phyloP scores from a whole-genome alignment of 2,329 filamentous ascomycete genomes.

The Ascomycota sp. region DNA sequence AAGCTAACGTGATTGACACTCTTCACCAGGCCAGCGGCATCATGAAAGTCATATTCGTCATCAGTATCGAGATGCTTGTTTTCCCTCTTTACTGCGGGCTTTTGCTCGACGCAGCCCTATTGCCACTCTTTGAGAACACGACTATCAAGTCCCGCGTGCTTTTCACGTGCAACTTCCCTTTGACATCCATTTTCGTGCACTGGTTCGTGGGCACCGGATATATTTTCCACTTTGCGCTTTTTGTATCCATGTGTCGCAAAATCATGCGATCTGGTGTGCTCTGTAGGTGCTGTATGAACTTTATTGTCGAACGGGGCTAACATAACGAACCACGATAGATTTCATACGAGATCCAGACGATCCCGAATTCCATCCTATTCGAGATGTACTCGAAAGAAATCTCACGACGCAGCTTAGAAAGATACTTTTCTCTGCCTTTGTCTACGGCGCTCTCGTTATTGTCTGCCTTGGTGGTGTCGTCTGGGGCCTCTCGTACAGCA shows the following conservation, averaged over 20 bases:
- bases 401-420: conserved; percentile 86
- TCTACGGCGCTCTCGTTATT: conserved; percentile 84
- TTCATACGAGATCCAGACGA: conserved; percentile 97
- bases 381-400: conserved; percentile 85
- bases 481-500: conserved; percentile 58
- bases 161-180: conserved; percentile 60
- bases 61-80: conserved; percentile 95
- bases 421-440: conserved; percentile 85
- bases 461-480: conserved; percentile 88
- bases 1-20: conserved; percentile 61
- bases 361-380: conserved; percentile 91
- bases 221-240: conserved; percentile 98
- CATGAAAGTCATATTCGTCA: conserved; percentile 93
- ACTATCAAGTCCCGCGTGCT: conserved; percentile 56
- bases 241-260: conserved; percentile 97
- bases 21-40: conserved; percentile 90
- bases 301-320: not conserved
- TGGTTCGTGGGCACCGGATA: conserved; percentile 98
- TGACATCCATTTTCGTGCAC: conserved; percentile 88
- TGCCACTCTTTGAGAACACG: conserved; percentile 72
- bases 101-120: conserved; percentile 67
- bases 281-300: conserved; percentile 33
- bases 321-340: too few relatives aligned
- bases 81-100: conserved; percentile 93
- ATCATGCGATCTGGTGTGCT: conserved; percentile 89